Conservation (phyloP, 768 basidiomycete genomes). For the Termitomyces sp. region DNA sequence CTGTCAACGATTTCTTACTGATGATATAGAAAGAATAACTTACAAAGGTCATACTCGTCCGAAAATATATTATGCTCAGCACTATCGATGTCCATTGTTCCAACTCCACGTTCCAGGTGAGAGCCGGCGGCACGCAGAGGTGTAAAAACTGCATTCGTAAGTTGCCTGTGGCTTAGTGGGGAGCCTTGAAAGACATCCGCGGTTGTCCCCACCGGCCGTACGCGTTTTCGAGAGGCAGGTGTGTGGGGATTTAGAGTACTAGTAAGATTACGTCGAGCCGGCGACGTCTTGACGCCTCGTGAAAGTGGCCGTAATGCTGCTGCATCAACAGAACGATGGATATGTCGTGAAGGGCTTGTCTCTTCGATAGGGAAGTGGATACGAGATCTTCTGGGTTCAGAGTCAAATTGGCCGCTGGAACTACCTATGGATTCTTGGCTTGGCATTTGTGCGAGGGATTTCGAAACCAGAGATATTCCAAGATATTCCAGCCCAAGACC, state of each 20-base stretch:
- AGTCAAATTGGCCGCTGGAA: slow-evolving; percentile 10
- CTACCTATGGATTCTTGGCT: slow-evolving; percentile 10
- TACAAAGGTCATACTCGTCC: slow-evolving; percentile 77
- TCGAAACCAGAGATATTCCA: not conserved
- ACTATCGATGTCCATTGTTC: slow-evolving; percentile 7
- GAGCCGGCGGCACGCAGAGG: slow-evolving; percentile 9
- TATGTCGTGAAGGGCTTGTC: slow-evolving; percentile 6
- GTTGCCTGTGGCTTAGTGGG: slow-evolving; percentile 2
- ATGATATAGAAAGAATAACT: slow-evolving; percentile 23
- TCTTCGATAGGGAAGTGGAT: slow-evolving; percentile 17
- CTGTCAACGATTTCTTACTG: slow-evolving; percentile 7
- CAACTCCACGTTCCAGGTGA: slow-evolving; percentile 2
- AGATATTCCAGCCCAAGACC: not conserved
- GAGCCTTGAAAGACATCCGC: slow-evolving; percentile 7
- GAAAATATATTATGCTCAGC: slow-evolving; percentile 41
- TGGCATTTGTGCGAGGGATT: slow-evolving; percentile 6
- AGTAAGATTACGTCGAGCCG: slow-evolving; percentile 8
- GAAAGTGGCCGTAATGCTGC: slow-evolving; percentile 1
- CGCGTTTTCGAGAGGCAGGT: slow-evolving; percentile 11
- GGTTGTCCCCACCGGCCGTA: slow-evolving; percentile 12
- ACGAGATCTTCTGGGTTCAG: slow-evolving; percentile 13
- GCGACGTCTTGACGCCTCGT: slow-evolving; percentile 1
- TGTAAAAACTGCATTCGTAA: slow-evolving; percentile 4
- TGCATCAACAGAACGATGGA: slow-evolving; percentile 6
- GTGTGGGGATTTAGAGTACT: slow-evolving; percentile 11